These are phyloP conservation scores for Lachancea waltii DNA, from an alignment of 805 yeast species.

Conservation along the genomic window DNA sequence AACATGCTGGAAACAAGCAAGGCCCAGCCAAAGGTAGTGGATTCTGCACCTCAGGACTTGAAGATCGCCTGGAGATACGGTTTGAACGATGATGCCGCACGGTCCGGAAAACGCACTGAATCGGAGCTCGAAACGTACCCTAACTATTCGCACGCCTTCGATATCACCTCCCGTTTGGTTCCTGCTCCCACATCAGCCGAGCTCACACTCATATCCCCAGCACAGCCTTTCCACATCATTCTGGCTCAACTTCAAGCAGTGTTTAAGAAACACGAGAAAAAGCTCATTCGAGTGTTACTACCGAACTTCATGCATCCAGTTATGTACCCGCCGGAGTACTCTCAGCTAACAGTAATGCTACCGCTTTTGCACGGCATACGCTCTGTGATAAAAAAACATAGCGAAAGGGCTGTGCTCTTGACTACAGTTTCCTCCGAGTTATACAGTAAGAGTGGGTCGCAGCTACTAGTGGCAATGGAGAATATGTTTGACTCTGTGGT, in stretches of 20 bases:
- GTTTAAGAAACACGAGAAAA: constrained; percentile 38
- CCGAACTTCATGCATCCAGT: constrained; percentile 82
- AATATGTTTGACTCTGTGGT: constrained; percentile 58
- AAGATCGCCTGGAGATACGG: constrained; percentile 96
- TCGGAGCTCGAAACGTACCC: constrained; percentile 37
- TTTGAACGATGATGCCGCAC: constrained; percentile 31
- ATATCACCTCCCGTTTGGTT: constrained; percentile 60
- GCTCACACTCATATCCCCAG: constrained; percentile 46
- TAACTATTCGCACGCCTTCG: constrained; percentile 61
- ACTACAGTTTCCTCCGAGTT: constrained; percentile 59
- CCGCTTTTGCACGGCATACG: constrained; percentile 59
- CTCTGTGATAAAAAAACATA: constrained; percentile 42
- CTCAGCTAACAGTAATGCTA: constrained; percentile 42
- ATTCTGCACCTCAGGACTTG: constrained; percentile 44
- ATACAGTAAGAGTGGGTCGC: constrained; percentile 40
- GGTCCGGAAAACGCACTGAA: constrained; percentile 13
- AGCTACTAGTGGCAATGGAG: constrained; percentile 49
- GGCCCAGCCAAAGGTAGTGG: constrained; percentile 7
- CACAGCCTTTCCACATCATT: constrained; percentile 23
- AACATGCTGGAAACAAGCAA: constrained; percentile 42
- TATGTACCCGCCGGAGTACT: constrained; percentile 48
- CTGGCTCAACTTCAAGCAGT: constrained; percentile 40
- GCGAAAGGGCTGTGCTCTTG: constrained; percentile 42
- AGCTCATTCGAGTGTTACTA: constrained; percentile 56
- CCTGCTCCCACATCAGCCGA: constrained; percentile 65